Base-by-base conservation (phyloP, 73 alveolate species). In the Uronychia setigera region DNA sequence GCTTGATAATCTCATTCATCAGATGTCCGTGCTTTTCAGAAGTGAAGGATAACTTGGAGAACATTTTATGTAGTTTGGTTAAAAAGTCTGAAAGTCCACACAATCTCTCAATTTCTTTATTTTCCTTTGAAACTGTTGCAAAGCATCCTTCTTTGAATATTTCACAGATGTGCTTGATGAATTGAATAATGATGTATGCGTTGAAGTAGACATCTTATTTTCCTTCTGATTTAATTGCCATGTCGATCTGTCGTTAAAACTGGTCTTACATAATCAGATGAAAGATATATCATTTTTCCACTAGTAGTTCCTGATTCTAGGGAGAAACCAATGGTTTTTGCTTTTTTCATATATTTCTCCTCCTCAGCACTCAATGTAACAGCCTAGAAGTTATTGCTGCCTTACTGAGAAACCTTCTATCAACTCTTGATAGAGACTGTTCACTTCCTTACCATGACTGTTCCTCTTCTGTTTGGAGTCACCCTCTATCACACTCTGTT, bases 201-300 rank as follows among this genome's bases (percentile, higher is more conserved):
- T 80, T 82, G 90, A 88, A 88, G 74, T 80, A 88, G 0, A 82
- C 33, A 32, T 88, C 94, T 0, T 87, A 89, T 77, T 88, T 88
- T 0, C 94, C 94, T 32, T 88, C 82, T 25, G 94, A 58, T 32
- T 74, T 75, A 26, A 88, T 27, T 25, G 94, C 77, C 74, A 88
- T 19, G 0, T 75, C 58, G n/a, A 81, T 27, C 29, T 76, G 27
- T 25, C 9, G 29, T 1, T 1, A 13, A 5, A 26, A 67, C 14
- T 13, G 29, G 34, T 13, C 1, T 1, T 28, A 13, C 79, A 67
- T 1, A 13, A 25, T 26, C 79, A 67, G 29, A 13, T 26, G 14
- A 25, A 5, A 26, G 34, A 25, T 28, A 67, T 1, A 13, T 30
- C 79, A 26, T 1, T 25, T 5, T 30, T 26, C 1, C 32, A 67